Base-by-base conservation (phyloP, 106 monocot species). In the Xerophyta viscosa region DNA sequence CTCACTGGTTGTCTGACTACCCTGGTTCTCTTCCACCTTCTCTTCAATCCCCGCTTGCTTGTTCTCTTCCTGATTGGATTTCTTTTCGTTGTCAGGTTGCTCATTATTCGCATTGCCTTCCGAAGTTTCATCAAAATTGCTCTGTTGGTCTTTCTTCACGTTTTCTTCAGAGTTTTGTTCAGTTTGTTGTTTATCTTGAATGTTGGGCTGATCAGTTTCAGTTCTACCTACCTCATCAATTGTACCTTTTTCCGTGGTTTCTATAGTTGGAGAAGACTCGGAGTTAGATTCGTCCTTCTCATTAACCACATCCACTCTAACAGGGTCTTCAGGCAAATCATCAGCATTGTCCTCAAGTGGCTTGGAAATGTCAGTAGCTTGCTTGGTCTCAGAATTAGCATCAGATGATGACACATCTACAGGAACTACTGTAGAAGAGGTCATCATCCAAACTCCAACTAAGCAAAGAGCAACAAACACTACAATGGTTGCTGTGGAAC, bases 391-490 rank as follows among this genome's bases (percentile, higher is more conserved):
- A 18, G 74, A 43, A 37, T 67, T 77, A 29, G 56, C 29, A 50
- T 63, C 51, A 4, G 56, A 48, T 50, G 71, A 60, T 9, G 82
- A 66, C 50, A 77, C 46, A 11, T 79, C 60, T 12, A 69, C 57
- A 7, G 93, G 72, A 31, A 78, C 58, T 24, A 80, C 67, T 4
- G 68, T 56, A 12, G 84, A 75, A 27, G 88, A 94, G n/a, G 88
- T 84, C 80, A 88, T 81, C 77, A 84, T 81, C 93, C 93, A 94
- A 20, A 83, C 72, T 19, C 81, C 88, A 26, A 87, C 77, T 66
- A 94, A 60, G 52, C 88, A 81, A 37, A 88, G 78, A 26, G 80
- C 93, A 19, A 94, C 78, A 57, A 94, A 78, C 15, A 84, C 77
- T 4, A 72, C 74, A 27, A 88, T 57, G 13, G 75, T 76, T 14